phyloP scores from a whole-genome alignment of 306 rosid species.

The Abrus pulchellus region DNA sequence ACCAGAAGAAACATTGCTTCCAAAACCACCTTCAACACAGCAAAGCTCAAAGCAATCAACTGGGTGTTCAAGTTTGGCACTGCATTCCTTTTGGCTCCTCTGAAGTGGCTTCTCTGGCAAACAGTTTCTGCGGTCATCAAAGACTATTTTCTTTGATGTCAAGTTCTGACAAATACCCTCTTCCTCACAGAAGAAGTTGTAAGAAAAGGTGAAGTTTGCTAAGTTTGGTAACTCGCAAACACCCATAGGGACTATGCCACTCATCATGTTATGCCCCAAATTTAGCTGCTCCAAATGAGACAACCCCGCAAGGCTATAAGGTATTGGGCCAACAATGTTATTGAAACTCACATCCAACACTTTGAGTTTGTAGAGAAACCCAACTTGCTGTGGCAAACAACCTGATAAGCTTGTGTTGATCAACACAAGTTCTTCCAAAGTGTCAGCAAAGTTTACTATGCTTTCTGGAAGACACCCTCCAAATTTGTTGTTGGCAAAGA shows the following conservation, averaged over 20 bases:
- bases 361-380: conserved; percentile 81
- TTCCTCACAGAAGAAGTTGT: conserved; percentile 87
- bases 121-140: conserved; percentile 76
- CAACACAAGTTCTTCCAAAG: conserved; percentile 78
- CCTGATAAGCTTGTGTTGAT: conserved; percentile 80
- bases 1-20: conserved; percentile 41
- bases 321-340: conserved; percentile 75
- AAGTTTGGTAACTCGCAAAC: conserved; percentile 77
- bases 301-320: conserved; percentile 83
- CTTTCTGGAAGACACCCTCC: conserved; percentile 79
- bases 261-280: conserved; percentile 72
- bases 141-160: conserved; percentile 59
- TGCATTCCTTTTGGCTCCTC: conserved; percentile 72
- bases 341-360: conserved; percentile 84
- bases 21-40: conserved; percentile 42
- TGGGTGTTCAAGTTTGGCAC: conserved; percentile 58
- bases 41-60: conserved; percentile 53
- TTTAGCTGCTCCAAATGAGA: conserved; percentile 82
- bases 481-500: conserved; percentile 84
- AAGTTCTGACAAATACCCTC: conserved; percentile 73
- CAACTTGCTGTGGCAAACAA: conserved; percentile 86
- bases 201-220: conserved; percentile 76
- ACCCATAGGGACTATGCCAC: conserved; percentile 71
- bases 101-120: conserved; percentile 73
- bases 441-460: conserved; percentile 65